These are phyloP conservation scores for Backusella morwellensis DNA, from an alignment of 192 early-diverging fungal species.

Conservation along the genomic window DNA sequence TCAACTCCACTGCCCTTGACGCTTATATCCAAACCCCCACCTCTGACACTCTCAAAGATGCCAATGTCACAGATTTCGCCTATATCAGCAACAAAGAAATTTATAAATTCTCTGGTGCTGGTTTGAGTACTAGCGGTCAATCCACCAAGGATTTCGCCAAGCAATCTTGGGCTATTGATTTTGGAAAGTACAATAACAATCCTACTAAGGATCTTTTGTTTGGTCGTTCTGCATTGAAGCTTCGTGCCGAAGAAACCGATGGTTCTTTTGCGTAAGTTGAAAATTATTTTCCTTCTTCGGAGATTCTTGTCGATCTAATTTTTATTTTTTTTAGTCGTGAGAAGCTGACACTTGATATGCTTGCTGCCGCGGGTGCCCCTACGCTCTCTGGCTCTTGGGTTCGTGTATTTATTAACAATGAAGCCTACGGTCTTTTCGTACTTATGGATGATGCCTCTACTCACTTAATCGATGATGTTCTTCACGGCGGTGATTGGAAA, in stretches of 20 bases:
- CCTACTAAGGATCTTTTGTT: constrained; percentile 12
- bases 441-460: constrained; percentile 42
- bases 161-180: constrained; percentile 45
- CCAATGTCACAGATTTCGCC: constrained; percentile 29
- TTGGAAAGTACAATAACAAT: constrained; percentile 38
- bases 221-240: constrained; percentile 42
- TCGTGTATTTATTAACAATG: constrained; percentile 45
- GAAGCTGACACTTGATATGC: constrained; percentile 38
- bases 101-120: constrained; percentile 35
- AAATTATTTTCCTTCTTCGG: background rate
- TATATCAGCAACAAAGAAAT: constrained; percentile 40
- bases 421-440: constrained; percentile 42
- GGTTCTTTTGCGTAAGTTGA: constrained; percentile 30
- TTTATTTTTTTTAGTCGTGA: constrained; percentile 40
- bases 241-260: constrained; percentile 47
- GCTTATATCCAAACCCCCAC: constrained; percentile 29
- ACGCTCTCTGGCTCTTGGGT: constrained; percentile 42
- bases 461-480: constrained; percentile 22
- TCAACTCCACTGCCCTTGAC: constrained; percentile 26
- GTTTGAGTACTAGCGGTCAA: constrained; percentile 43
- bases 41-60: constrained; percentile 19
- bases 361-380: constrained; percentile 42
- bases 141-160: constrained; percentile 49
- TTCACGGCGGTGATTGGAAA: constrained; percentile 19
- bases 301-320: constrained; percentile 34